Percentiles rank a stretch among this genome's conserved stretches.
These are phyloP conservation scores for Salix exigua DNA, from an alignment of 345 rosid species.

Conservation along the genomic window DNA sequence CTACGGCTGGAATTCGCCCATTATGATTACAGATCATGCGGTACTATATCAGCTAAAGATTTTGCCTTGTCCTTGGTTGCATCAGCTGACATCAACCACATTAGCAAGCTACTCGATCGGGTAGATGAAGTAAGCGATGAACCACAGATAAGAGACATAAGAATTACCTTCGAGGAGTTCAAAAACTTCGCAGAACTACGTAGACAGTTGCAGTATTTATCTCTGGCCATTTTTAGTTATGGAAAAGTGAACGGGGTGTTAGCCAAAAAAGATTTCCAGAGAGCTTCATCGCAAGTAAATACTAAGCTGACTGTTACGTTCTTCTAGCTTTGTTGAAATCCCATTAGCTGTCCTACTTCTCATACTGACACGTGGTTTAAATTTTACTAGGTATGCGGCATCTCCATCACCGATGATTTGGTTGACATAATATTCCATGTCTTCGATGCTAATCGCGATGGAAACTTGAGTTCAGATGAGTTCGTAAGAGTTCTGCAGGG, in stretches of 20 bases:
- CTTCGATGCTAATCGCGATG: conserved; percentile 24
- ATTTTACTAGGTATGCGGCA: conserved; percentile 22
- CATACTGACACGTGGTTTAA: neutral
- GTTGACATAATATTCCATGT: conserved; percentile 24
- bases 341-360: neutral
- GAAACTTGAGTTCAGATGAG: conserved; percentile 26
- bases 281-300: conserved; percentile 27
- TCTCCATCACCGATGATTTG: conserved; percentile 26
- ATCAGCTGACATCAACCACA: conserved; percentile 19
- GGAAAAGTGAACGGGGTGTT: conserved; percentile 24
- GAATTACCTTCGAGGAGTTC: conserved; percentile 25
- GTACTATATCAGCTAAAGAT: conserved; percentile 24
- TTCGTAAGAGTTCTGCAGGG: conserved; percentile 21
- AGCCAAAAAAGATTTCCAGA: conserved; percentile 21
- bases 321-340: neutral
- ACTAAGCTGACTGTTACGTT: neutral
- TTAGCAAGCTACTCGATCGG: conserved; percentile 24
- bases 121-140: conserved; percentile 17
- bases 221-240: conserved; percentile 29
- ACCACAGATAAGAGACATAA: conserved; percentile 4
- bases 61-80: conserved; percentile 29
- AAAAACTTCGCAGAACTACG: conserved; percentile 19
- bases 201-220: conserved; percentile 16
- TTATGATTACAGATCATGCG: conserved; percentile 18
- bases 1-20: conserved; percentile 23